These are phyloP conservation scores for Wickerhamomyces sp. DNA, from an alignment of 1,139 yeast species.

Conservation along the genomic window DNA sequence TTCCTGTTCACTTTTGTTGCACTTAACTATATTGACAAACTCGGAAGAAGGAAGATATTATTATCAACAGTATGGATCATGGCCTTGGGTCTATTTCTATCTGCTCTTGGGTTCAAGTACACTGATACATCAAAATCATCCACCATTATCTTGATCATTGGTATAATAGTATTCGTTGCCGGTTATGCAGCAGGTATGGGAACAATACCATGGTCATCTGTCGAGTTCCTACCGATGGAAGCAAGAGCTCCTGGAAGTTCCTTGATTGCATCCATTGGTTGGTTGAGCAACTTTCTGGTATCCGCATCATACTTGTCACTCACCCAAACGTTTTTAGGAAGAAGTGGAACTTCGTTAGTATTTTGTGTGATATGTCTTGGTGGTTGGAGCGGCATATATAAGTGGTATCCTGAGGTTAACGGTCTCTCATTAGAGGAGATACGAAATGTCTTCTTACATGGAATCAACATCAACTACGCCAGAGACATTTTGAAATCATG, in stretches of 20 bases:
- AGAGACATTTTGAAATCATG: background rate
- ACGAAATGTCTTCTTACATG: slow-evolving; percentile 33
- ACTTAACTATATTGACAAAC: slow-evolving; percentile 47
- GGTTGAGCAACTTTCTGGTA: slow-evolving; percentile 38
- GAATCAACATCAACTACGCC: slow-evolving; percentile 32
- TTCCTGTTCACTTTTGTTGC: slow-evolving; percentile 63
- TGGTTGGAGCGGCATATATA: slow-evolving; percentile 37
- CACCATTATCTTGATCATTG: slow-evolving; percentile 23
- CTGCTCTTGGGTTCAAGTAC: slow-evolving; percentile 12
- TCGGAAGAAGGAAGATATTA: slow-evolving; percentile 60
- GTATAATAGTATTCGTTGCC: slow-evolving; percentile 38
- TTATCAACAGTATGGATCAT: slow-evolving; percentile 44
- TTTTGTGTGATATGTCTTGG: slow-evolving; percentile 33
- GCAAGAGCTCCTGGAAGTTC: slow-evolving; percentile 41
- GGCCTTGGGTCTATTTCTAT: slow-evolving; percentile 29
- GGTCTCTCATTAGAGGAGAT: slow-evolving; percentile 42
- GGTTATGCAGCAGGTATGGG: slow-evolving; percentile 43
- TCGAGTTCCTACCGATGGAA: slow-evolving; percentile 40
- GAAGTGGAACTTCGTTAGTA: slow-evolving; percentile 32
- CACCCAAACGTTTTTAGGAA: slow-evolving; percentile 25
- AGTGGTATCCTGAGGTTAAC: slow-evolving; percentile 43
- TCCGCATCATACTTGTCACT: slow-evolving; percentile 36
- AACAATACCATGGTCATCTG: slow-evolving; percentile 43
- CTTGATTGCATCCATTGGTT: slow-evolving; percentile 38
- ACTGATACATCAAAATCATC: slow-evolving; percentile 3